Base-by-base conservation (phyloP, 345 rosid genomes). In the Hibiscus mutabilis region DNA sequence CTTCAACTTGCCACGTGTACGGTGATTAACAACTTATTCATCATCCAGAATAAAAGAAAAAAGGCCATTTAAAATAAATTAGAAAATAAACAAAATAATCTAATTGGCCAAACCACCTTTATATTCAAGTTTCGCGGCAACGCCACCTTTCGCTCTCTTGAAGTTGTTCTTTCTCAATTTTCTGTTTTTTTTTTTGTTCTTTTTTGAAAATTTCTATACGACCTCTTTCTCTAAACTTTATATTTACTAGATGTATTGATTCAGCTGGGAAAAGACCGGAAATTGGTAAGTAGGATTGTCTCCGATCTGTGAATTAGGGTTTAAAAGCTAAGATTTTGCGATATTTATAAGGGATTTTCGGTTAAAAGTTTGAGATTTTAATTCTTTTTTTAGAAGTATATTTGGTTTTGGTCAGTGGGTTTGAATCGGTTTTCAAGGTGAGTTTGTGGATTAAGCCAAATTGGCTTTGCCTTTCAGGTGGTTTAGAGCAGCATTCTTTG, bases 91-190 rank as follows among this genome's bases (percentile, higher is more conserved):
- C 57, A 70, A 44, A 59, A 73, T 2, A 64, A 44, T 16, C 42
- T 56, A 46, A 81, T 79, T 79, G 82, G 86, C 19, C 58, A 72
- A 44, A 16, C 59, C 9, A 47, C 77, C 82, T 66, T 76, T 75
- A 76, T 79, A 81, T 86, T 86, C 85, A 86, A 87, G 91, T 87
- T 87, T 87, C 88, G 87, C 91, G 91, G 91, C 88, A 87, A 87
- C 71, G 60, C 67, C 69, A 42, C 33, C 29, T 37, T 71, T 71
- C 55, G 13, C 15, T 14, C 35, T 74, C 76, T 40, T 71, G 21
- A 55, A 69, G 12, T 35, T 37, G 42, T 37, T 37, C 42, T 37
- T 37, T 37, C 42, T 37, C 42, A 37, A 37, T 7, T 37, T 37
- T 35, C 40, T 8, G 7, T 33, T 33, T 22, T 25, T 33, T 22